Conservation (phyloP, 352 stramenopile species). For the Globisporangium iwayamae region DNA sequence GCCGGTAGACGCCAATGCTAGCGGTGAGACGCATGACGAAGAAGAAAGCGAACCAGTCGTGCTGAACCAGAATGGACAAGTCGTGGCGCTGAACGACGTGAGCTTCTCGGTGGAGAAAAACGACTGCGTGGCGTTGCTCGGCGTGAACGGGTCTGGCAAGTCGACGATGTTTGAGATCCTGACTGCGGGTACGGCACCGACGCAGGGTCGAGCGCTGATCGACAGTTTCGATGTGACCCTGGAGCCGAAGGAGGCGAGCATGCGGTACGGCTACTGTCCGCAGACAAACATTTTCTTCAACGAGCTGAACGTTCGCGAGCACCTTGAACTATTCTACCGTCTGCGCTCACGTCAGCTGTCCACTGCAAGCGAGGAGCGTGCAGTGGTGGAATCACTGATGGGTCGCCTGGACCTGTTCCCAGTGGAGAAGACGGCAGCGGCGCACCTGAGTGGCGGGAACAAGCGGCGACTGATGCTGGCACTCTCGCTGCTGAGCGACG, state of each 20-base stretch:
- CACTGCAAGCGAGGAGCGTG: slow-evolving; percentile 23
- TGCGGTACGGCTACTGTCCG: slow-evolving; percentile 75
- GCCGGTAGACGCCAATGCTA: not conserved
- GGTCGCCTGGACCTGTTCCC: slow-evolving; percentile 54
- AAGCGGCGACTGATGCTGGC: slow-evolving; percentile 80
- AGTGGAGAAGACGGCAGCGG: slow-evolving; percentile 48
- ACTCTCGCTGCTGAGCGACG: slow-evolving; percentile 60
- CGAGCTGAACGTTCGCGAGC: slow-evolving; percentile 68
- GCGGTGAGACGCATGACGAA: not conserved
- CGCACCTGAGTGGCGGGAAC: slow-evolving; percentile 77
- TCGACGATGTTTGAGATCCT: slow-evolving; percentile 97
- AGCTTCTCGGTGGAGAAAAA: slow-evolving; percentile 82
- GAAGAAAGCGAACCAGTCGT: slow-evolving; percentile 16
- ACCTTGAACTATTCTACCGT: slow-evolving; percentile 68
- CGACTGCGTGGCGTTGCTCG: slow-evolving; percentile 91
- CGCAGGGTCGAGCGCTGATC: slow-evolving; percentile 49
- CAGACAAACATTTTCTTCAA: slow-evolving; percentile 77
- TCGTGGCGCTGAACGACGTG: slow-evolving; percentile 70
- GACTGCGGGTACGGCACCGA: slow-evolving; percentile 87
- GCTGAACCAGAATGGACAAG: slow-evolving; percentile 44
- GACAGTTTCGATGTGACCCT: slow-evolving; percentile 57
- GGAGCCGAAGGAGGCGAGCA: slow-evolving; percentile 44
- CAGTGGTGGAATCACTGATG: slow-evolving; percentile 43
- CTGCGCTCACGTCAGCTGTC: slow-evolving; percentile 35
- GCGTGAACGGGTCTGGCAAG: slow-evolving; percentile 95